Evolutionary conservation across 495 filamentous ascomycete genomes (phyloP), one percentile per base, ranked within the genome.

Genomic region (Penicillium macrosclerotiorum): DNA sequence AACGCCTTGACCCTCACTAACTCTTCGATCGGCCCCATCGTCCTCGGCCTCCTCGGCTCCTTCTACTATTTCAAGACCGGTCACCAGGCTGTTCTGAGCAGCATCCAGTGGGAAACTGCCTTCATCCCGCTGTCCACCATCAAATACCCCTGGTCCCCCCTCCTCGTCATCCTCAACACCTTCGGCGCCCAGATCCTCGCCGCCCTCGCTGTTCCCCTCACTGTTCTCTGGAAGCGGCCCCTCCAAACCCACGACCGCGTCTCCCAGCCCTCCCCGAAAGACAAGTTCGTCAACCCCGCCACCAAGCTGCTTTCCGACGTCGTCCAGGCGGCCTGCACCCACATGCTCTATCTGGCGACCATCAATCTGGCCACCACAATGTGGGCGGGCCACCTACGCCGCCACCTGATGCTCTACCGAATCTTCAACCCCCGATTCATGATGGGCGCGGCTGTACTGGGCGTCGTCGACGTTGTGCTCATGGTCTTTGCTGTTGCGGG

Each of bases 31-130:
- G 93, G 90, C 0, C 92, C 94, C 17, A 72, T 90, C 17, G 74
- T 95, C 29, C 75, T 99, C 8, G 94, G 81, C 27, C 65, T 96
- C 12, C 76, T 99, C 1, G 94, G 90, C 36, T 86, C 83, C 52
- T 95, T 90, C 64, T 82, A 95, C 71, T 99, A 84, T 74, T 99
- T 99, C 82, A 95, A 92, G 55, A 99, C 93, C 1, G 93, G 93
- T 52, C 93, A 99, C 67, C 94, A 97, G 66, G 92, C 92, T 12
- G 85, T 83, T 0, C 78, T 96, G 17, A 77, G 81, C 54, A 84
- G 80, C 47, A 94, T 99, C 63, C 94, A 99, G 57, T 99, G 93
- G 93, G 90, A 97, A 66, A 76, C 80, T n/a, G 92, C 90, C 17
- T 98, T 97, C 75, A 87, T 99, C 54, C 86, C 94, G 1, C 73